These are phyloP conservation scores for Phytophthora melonis DNA, from an alignment of 352 stramenopile species.

Conservation along the genomic window DNA sequence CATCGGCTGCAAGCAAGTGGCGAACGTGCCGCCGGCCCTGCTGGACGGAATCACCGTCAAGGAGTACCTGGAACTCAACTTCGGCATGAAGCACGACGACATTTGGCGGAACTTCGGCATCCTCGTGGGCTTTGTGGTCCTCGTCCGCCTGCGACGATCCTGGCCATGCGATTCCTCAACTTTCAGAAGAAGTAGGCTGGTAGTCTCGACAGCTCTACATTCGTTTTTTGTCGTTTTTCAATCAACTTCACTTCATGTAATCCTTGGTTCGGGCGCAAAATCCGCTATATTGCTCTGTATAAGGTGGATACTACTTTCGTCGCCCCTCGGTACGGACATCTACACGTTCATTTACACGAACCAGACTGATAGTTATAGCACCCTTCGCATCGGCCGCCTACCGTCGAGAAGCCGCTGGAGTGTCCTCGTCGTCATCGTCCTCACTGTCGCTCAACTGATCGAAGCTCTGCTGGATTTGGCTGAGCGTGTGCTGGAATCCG, in stretches of 20 bases:
- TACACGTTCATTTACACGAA: slow-evolving; percentile 36
- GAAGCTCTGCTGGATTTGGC: slow-evolving; percentile 69
- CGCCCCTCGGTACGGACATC: slow-evolving; percentile 10
- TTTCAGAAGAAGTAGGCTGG: slow-evolving; percentile 14
- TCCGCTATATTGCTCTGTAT: not conserved
- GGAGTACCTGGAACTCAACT: slow-evolving; percentile 26
- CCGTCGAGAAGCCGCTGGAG: slow-evolving; percentile 7
- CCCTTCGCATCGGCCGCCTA: slow-evolving; percentile 8
- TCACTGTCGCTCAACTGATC: slow-evolving; percentile 66
- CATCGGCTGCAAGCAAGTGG: slow-evolving; percentile 21
- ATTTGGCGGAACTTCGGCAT: slow-evolving; percentile 13
- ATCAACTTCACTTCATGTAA: no score
- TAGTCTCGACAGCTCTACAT: no score
- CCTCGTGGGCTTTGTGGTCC: not conserved
- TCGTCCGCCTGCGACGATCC: slow-evolving; percentile 8
- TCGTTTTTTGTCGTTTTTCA: no score
- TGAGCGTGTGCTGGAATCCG: slow-evolving; percentile 63
- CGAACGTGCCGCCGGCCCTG: slow-evolving; percentile 8
- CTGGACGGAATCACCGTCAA: slow-evolving; percentile 19
- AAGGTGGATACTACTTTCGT: not conserved
- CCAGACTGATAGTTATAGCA: slow-evolving; percentile 21
- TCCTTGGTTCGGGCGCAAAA: not conserved
- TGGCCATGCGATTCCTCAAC: slow-evolving; percentile 28
- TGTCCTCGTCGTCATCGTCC: slow-evolving; percentile 28
- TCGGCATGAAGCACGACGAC: slow-evolving; percentile 5